Conservation (phyloP, 306 rosid species). For the Bauhinia variegata region DNA sequence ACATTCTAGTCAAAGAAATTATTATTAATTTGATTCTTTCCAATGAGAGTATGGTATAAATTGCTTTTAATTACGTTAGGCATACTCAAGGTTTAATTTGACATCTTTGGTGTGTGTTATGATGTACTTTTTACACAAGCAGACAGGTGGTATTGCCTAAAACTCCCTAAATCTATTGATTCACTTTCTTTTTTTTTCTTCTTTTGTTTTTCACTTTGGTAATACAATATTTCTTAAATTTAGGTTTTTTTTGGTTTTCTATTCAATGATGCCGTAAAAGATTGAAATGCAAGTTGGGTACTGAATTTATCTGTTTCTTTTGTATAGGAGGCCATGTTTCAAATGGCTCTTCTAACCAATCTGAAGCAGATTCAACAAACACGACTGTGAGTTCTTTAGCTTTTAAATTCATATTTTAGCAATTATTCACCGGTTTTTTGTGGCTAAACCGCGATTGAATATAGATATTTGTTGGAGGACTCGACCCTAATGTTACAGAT, state of each 20-base stretch:
- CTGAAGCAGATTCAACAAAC: conserved; percentile 85
- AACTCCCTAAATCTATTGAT: conserved; percentile 12
- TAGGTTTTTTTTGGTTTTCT: conserved; percentile 19
- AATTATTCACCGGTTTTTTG: conserved; percentile 2
- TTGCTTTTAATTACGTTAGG: conserved; percentile 8
- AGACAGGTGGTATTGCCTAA: not conserved
- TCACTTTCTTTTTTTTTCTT: not conserved
- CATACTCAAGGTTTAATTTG: conserved; percentile 8
- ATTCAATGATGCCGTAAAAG: not conserved
- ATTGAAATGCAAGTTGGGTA: conserved; percentile 16
- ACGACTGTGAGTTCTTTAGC: conserved; percentile 74
- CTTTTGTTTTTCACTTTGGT: not conserved
- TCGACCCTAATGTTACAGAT: conserved; percentile 85
- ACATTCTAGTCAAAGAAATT: conserved; percentile 10
- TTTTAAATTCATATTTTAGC: conserved; percentile 17
- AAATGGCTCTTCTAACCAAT: conserved; percentile 73
- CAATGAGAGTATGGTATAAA: not conserved
- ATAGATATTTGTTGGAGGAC: conserved; percentile 99
- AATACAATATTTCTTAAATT: conserved; percentile 1
- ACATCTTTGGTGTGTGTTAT: conserved; percentile 4
- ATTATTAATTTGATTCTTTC: conserved; percentile 28
- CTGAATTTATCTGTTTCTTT: conserved; percentile 31
- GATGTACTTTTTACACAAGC: not conserved
- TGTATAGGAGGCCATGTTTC: conserved; percentile 69
- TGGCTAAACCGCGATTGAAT: conserved; percentile 38